phyloP scores from a whole-genome alignment of 805 yeast species.

The Ogataea chonburiensis region DNA sequence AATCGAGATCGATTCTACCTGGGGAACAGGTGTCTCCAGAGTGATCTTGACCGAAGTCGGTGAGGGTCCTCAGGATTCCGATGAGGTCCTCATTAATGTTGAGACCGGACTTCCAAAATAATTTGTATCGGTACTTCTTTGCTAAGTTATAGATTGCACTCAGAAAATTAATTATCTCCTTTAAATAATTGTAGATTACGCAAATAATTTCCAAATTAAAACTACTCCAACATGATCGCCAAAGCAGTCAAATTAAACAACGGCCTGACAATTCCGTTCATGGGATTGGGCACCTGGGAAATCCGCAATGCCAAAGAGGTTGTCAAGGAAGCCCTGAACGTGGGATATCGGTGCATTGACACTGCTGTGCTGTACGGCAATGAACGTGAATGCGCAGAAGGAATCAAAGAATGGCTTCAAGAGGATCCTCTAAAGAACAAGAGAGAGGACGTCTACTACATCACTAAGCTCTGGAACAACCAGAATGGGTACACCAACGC shows the following conservation, averaged over 20 bases:
- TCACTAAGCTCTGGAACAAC: constrained; percentile 73
- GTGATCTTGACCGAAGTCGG: constrained; percentile 87
- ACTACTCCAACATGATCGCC: constrained; percentile 9
- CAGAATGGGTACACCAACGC: constrained; percentile 61
- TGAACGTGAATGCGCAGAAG: constrained; percentile 49
- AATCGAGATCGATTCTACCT: constrained; percentile 30
- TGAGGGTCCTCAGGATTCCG: constrained; percentile 71
- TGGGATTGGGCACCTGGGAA: constrained; percentile 53
- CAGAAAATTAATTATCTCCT: neutral
- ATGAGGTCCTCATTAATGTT: constrained; percentile 54
- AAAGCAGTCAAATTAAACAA: constrained; percentile 45
- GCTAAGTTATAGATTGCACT: constrained; percentile 1
- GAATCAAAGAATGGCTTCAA: constrained; percentile 41
- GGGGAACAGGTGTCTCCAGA: constrained; percentile 64
- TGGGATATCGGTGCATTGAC: constrained; percentile 48
- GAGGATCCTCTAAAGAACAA: constrained; percentile 38
- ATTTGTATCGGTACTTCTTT: constrained; percentile 1
- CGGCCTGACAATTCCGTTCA: constrained; percentile 49
- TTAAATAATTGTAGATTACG: constrained; percentile 1
- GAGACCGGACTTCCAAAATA: constrained; percentile 60
- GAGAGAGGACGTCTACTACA: constrained; percentile 56
- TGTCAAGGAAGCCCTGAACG: constrained; percentile 43
- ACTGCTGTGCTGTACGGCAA: constrained; percentile 49
- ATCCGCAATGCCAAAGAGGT: constrained; percentile 37
- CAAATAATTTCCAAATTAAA: neutral